phyloP scores from a whole-genome alignment of 805 yeast species.

The Wickerhamiella nectarea region DNA sequence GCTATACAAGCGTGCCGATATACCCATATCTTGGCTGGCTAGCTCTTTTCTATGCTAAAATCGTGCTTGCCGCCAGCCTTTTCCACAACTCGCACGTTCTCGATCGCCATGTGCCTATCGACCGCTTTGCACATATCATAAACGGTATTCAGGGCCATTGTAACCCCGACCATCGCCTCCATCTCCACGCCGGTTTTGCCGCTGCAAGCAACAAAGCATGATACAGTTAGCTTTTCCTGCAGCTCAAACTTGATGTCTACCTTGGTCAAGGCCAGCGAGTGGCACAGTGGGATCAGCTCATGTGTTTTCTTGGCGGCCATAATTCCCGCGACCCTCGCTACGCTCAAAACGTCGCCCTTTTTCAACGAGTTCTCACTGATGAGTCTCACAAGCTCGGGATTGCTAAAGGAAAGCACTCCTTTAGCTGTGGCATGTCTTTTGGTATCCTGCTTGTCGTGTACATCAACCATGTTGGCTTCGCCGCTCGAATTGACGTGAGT shows the following conservation, averaged over 20 bases:
- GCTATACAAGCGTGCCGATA: too few species aligned
- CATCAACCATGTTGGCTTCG: constrained; percentile 37
- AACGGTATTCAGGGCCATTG: constrained; percentile 33
- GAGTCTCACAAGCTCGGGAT: constrained; percentile 23
- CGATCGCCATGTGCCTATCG: constrained; percentile 35
- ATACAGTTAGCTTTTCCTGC: constrained; percentile 22
- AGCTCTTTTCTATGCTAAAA: constrained; percentile 12
- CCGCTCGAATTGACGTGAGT: constrained; percentile 33
- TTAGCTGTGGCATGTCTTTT: constrained; percentile 32
- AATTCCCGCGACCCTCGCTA: constrained; percentile 38
- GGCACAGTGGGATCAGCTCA: constrained; percentile 38
- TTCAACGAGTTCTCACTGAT: constrained; percentile 30
- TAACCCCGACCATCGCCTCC: constrained; percentile 41
- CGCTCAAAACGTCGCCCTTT: constrained; percentile 40
- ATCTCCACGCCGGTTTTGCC: constrained; percentile 47
- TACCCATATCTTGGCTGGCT: too few species aligned
- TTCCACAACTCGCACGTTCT: constrained; percentile 27
- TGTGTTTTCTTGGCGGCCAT: constrained; percentile 39
- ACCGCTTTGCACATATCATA: constrained; percentile 49
- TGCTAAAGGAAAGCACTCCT: constrained; percentile 33
- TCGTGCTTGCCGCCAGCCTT: constrained; percentile 35
- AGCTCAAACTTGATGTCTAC: constrained; percentile 27
- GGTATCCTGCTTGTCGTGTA: constrained; percentile 30
- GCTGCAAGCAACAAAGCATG: constrained; percentile 32
- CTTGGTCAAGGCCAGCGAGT: constrained; percentile 34